Evolutionary conservation across 257 asterid species (phyloP), one percentile per base, ranked within the genome.

Genomic region (Ajuga chamaepitys): DNA sequence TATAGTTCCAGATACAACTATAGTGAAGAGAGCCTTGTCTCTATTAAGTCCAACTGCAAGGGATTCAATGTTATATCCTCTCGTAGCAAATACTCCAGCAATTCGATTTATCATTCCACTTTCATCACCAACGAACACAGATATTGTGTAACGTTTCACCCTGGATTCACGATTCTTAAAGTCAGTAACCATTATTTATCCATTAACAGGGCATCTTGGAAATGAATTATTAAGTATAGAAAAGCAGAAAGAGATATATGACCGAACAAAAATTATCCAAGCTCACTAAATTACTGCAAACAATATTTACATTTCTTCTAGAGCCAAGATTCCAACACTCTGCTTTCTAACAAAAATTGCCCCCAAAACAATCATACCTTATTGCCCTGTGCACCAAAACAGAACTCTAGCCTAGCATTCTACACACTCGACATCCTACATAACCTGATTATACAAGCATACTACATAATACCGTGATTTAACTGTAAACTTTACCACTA

Each of bases 41-140:
- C 77, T 89, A 84, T 93, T 93, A 70, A 93, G 87, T 73, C 99
- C 99, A 67, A 93, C 99, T 9, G 96, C 99, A 68, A 93, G 97
- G 45, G 99, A 86, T 81, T 93, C 99, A 47, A 93, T 93, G 70
- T 93, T 93, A 71, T 89, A 89, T 42, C 99, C 97, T 80, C 99
- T 83, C 80, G 97, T 74, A 18, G 99, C 99, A 76, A 89, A 93
- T 62, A 89, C 99, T 58, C 97, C 97, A 17, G 99, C 98, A 48
- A 93, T 89, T 52, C 98, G 89, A 58, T 93, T 93, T 59, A 93
- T 93, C 97, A 93, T 93, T 60, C 98, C 98, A 69, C 97, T 93
- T 81, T 93, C 98, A 74, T 93, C 98, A 48, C 98, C 98, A 51
- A 93, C 98, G 81, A 87, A 93, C 42, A 93, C 95, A 7, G 95